These are phyloP conservation scores for Chalaropsis thielavioides DNA, from an alignment of 2,329 filamentous ascomycete genomes.

Conservation along the genomic window DNA sequence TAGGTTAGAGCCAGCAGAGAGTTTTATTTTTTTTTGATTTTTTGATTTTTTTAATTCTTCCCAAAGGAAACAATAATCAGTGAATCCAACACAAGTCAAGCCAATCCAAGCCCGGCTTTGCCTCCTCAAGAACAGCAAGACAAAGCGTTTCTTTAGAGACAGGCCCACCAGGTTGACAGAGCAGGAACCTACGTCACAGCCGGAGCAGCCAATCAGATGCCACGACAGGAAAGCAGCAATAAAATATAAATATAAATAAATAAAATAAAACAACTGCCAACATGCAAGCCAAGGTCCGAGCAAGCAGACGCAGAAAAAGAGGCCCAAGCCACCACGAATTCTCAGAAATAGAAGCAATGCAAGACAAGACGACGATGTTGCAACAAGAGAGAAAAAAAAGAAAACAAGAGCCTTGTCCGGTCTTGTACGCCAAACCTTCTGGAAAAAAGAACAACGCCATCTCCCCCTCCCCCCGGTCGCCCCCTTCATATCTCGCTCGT, in stretches of 20 bases:
- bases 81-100: too few relatives aligned
- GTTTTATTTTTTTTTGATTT: too few relatives aligned
- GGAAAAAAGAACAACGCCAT: not conserved
- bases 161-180: not conserved
- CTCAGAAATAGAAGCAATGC: too few relatives aligned
- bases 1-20: too few relatives aligned
- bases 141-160: too few relatives aligned
- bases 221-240: not conserved
- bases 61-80: too few relatives aligned
- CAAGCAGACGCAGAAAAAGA: not conserved
- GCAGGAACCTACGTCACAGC: not conserved
- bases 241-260: not conserved
- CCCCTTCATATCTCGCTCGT: slow-evolving; percentile 5
- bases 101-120: too few relatives aligned
- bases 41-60: too few relatives aligned
- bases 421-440: not conserved
- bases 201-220: not conserved
- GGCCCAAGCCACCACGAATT: too few relatives aligned
- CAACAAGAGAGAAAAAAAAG: not conserved
- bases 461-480: not conserved
- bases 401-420: not conserved
- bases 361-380: too few relatives aligned
- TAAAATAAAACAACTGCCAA: not conserved
- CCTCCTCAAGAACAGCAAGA: too few relatives aligned
- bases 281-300: not conserved